phyloP scores from a whole-genome alignment of 768 basidiomycete species.

The Pholiota microspora region DNA sequence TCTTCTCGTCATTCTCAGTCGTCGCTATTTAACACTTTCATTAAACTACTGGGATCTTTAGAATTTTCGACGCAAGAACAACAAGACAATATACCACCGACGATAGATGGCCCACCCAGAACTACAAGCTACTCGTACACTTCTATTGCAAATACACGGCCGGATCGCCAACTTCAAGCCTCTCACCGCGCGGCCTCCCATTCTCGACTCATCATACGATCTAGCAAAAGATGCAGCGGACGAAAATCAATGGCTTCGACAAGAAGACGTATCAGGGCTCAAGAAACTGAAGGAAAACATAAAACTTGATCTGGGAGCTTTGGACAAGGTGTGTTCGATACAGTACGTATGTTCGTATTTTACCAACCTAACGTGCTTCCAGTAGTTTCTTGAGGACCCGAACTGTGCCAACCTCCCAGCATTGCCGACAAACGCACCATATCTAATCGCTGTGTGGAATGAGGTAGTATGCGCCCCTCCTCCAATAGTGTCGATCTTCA shows the following conservation, averaged over 20 bases:
- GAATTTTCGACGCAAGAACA: too few relatives aligned
- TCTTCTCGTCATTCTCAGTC: too few relatives aligned
- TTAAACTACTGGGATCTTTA: too few relatives aligned
- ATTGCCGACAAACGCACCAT: slow-evolving; percentile 76
- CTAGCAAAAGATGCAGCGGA: slow-evolving; percentile 28
- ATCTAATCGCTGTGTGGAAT: slow-evolving; percentile 80
- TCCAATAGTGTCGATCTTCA: slow-evolving; percentile 60
- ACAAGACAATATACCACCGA: too few relatives aligned
- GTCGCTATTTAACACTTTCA: too few relatives aligned
- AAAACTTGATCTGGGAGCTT: slow-evolving; percentile 41
- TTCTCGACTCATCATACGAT: slow-evolving; percentile 44
- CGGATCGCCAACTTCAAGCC: slow-evolving; percentile 39
- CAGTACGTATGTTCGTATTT: background rate
- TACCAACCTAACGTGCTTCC: slow-evolving; percentile 19
- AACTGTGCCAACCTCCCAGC: slow-evolving; percentile 42
- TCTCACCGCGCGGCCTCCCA: slow-evolving; percentile 34
- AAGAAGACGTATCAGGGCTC: slow-evolving; percentile 42
- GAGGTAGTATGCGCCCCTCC: slow-evolving; percentile 62
- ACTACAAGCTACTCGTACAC: slow-evolving; percentile 26
- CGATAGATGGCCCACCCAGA: slow-evolving; percentile 26
- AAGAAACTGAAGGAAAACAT: slow-evolving; percentile 45
- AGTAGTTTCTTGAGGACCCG: slow-evolving; percentile 66
- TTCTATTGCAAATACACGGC: slow-evolving; percentile 32
- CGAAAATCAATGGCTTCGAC: slow-evolving; percentile 41
- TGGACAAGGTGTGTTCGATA: slow-evolving; percentile 38